Conservation (phyloP, 371 early-diverging fungal species). For the Mucor piriformis region DNA sequence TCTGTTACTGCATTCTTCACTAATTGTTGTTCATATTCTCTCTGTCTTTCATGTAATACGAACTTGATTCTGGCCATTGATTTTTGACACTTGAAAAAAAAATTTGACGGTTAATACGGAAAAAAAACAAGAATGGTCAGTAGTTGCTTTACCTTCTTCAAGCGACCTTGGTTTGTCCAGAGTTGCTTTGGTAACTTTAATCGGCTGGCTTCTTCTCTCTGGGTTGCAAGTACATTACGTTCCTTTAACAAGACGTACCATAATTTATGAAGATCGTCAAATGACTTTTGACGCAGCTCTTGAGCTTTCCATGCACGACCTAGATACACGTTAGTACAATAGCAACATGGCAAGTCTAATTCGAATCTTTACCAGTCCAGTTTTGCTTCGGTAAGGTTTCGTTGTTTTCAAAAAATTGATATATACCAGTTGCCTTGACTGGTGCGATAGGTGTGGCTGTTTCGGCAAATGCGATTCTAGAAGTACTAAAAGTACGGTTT, state of each 20-base stretch:
- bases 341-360: background rate
- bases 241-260: conserved; percentile 96
- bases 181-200: conserved; percentile 61
- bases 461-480: conserved; percentile 21
- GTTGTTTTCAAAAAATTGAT: conserved; percentile 89
- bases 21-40: conserved; percentile 59
- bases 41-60: conserved; percentile 89
- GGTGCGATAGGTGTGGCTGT: conserved; percentile 9
- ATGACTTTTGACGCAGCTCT: conserved; percentile 90
- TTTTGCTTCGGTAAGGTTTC: conserved; percentile 66
- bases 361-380: conserved; percentile 61
- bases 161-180: conserved; percentile 76
- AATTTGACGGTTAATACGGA: conserved; percentile 47
- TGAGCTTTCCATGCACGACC: conserved; percentile 92
- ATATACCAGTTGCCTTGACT: conserved; percentile 61
- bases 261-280: conserved; percentile 95
- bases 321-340: conserved; percentile 24
- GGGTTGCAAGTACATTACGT: conserved; percentile 88
- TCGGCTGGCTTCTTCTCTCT: conserved; percentile 81
- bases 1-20: background rate
- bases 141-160: conserved; percentile 78
- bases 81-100: conserved; percentile 69
- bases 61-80: conserved; percentile 94
- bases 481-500: conserved; percentile 35
- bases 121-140: conserved; percentile 81